A percentile compares a stretch with the other conserved stretches of the same genome.
Conservation (phyloP, 1,284 basidiomycete genomes). For the Trichosporon sp. region DNA sequence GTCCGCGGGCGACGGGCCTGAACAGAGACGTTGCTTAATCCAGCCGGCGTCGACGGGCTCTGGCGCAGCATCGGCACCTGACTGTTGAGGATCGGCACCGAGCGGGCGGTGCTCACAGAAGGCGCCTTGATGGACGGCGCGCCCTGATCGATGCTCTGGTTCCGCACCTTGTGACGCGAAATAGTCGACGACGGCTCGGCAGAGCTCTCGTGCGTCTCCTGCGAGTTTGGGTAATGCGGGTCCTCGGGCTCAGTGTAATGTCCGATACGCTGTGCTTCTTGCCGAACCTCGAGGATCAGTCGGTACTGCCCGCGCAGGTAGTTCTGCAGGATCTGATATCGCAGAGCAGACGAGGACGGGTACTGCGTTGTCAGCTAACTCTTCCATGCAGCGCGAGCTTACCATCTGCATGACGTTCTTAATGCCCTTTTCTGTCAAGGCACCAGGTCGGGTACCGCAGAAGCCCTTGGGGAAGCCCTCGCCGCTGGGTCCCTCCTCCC, state of each 20-base stretch:
- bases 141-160: conserved; percentile 13
- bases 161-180: not conserved
- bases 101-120: conserved; percentile 19
- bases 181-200: not conserved
- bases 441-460: conserved; percentile 58
- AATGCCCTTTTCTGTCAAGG: conserved; percentile 70
- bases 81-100: conserved; percentile 10
- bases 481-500: conserved; percentile 39
- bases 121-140: conserved; percentile 20
- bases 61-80: conserved; percentile 22
- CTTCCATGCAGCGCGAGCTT: conserved; percentile 34
- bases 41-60: conserved; percentile 41
- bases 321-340: conserved; percentile 51
- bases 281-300: conserved; percentile 39
- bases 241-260: conserved; percentile 36
- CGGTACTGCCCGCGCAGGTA: conserved; percentile 53
- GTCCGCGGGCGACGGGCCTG: conserved; percentile 30
- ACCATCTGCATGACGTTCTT: conserved; percentile 84
- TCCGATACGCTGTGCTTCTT: conserved; percentile 34
- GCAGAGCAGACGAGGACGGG: conserved; percentile 52
- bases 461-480: conserved; percentile 42
- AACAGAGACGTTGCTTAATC: conserved; percentile 21
- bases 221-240: conserved; percentile 16
- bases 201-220: conserved; percentile 23
- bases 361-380: conserved; percentile 40